These are phyloP conservation scores for Pythium aphanidermatum DNA, from an alignment of 352 stramenopile genomes.

Conservation along the genomic window DNA sequence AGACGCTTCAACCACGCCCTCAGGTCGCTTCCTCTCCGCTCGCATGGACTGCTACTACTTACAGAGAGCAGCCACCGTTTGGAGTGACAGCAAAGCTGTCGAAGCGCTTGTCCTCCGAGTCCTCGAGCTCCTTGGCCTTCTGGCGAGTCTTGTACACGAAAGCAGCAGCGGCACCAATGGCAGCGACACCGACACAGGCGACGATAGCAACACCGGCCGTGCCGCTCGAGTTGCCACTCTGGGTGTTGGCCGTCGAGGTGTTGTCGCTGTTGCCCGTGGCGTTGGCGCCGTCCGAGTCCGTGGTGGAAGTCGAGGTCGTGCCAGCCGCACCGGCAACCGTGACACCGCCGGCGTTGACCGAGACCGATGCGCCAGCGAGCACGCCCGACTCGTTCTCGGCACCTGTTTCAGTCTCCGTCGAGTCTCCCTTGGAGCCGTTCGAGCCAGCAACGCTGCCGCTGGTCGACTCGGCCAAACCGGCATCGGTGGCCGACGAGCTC, in stretches of 20 bases:
- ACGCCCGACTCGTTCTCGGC: conserved; percentile 19
- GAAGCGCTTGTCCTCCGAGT: conserved; percentile 42
- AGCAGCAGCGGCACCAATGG: conserved; percentile 47
- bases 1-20: conserved; percentile 20
- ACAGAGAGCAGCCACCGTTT: conserved; percentile 45
- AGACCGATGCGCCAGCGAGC: background rate
- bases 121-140: conserved; percentile 51
- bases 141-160: conserved; percentile 79
- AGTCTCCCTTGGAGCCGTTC: background rate
- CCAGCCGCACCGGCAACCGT: background rate
- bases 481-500: conserved; percentile 4
- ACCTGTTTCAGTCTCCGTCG: background rate
- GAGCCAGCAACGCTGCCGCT: no score
- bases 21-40: conserved; percentile 3
- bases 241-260: conserved; percentile 33
- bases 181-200: conserved; percentile 26
- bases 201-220: conserved; percentile 26
- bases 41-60: conserved; percentile 18
- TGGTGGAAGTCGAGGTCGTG: no score
- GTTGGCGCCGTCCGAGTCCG: background rate
- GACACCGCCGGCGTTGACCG: background rate
- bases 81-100: conserved; percentile 43
- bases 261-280: conserved; percentile 1
- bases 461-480: no score
- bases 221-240: conserved; percentile 8